Conservation (phyloP, 2,329 filamentous ascomycete species). For the Stachybotrys chlorohalonatus region DNA sequence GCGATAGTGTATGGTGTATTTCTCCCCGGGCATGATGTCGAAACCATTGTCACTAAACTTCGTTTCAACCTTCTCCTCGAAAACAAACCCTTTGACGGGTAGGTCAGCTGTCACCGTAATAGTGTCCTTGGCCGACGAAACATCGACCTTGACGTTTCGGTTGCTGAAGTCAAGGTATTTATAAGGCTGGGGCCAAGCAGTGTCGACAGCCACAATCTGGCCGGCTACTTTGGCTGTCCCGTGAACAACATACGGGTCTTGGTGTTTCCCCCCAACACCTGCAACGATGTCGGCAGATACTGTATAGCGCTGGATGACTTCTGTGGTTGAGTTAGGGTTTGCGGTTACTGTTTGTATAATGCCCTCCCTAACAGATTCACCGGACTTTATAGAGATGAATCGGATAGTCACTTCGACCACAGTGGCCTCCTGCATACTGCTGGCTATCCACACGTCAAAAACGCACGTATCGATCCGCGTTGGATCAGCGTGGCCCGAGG, state of each 20-base stretch:
- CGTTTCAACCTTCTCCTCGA: conserved; percentile 33
- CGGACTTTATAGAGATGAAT: conserved; percentile 26
- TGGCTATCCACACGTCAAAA: conserved; percentile 30
- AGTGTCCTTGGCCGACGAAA: conserved; percentile 9
- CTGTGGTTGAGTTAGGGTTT: background rate
- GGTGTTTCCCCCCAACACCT: background rate
- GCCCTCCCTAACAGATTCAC: conserved; percentile 17
- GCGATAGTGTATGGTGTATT: background rate
- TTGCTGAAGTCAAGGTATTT: conserved; percentile 43
- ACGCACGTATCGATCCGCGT: background rate
- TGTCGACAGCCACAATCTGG: conserved; percentile 30
- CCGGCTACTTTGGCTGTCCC: conserved; percentile 8
- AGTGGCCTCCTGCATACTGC: conserved; percentile 10
- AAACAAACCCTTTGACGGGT: conserved; percentile 44
- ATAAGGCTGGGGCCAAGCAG: conserved; percentile 48
- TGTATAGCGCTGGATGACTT: background rate
- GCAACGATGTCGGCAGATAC: background rate
- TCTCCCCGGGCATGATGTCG: conserved; percentile 38
- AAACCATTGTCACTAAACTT: conserved; percentile 44
- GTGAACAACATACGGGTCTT: background rate
- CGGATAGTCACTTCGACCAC: conserved; percentile 17
- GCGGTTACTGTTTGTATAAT: conserved; percentile 11
- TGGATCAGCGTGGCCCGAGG: background rate
- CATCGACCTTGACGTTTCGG: conserved; percentile 20
- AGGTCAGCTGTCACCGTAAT: conserved; percentile 22